Conservation (phyloP, 352 stramenopile species). For the Pythium periplocum region DNA sequence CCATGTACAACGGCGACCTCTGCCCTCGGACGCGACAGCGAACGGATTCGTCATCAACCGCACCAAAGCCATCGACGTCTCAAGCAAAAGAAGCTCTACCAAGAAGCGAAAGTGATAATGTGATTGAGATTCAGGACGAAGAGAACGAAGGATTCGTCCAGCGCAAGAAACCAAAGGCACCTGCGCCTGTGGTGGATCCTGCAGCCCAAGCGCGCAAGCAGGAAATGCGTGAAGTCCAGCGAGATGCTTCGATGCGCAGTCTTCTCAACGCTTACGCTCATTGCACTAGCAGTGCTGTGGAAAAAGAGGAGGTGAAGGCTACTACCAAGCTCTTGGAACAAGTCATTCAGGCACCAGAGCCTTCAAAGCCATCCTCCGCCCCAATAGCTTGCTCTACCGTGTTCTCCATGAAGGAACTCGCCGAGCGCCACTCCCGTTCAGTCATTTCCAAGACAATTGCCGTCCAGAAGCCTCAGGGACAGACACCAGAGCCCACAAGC, state of each 20-base stretch:
- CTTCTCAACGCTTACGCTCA: slow-evolving; percentile 10
- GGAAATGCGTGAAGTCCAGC: slow-evolving; percentile 14
- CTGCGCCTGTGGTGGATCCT: slow-evolving; percentile 8
- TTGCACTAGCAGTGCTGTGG: not conserved
- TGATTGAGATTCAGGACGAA: too few species aligned
- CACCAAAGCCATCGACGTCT: too few species aligned
- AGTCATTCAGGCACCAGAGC: slow-evolving; percentile 8
- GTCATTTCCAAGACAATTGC: not conserved
- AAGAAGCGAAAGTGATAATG: too few species aligned
- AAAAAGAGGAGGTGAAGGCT: not conserved
- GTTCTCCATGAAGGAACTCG: slow-evolving; percentile 20
- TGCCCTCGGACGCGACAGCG: slow-evolving; percentile 26
- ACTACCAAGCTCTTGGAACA: not conserved
- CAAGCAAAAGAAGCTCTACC: too few species aligned
- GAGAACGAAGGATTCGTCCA: too few species aligned
- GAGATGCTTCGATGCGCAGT: slow-evolving; percentile 19
- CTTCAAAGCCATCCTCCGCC: slow-evolving; percentile 2
- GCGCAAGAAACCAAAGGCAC: not conserved
- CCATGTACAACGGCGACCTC: slow-evolving; percentile 40
- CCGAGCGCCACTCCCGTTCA: slow-evolving; percentile 10
- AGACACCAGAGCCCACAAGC: too few species aligned
- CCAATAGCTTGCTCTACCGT: slow-evolving; percentile 1
- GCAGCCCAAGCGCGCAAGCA: slow-evolving; percentile 10
- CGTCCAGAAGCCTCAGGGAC: too few species aligned
- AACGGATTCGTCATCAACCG: too few species aligned